A percentile compares a stretch with the other conserved stretches of the same genome.
phyloP scores from a whole-genome alignment of 2,329 filamentous ascomycete genomes.

The Colletotrichum chrysophilum region DNA sequence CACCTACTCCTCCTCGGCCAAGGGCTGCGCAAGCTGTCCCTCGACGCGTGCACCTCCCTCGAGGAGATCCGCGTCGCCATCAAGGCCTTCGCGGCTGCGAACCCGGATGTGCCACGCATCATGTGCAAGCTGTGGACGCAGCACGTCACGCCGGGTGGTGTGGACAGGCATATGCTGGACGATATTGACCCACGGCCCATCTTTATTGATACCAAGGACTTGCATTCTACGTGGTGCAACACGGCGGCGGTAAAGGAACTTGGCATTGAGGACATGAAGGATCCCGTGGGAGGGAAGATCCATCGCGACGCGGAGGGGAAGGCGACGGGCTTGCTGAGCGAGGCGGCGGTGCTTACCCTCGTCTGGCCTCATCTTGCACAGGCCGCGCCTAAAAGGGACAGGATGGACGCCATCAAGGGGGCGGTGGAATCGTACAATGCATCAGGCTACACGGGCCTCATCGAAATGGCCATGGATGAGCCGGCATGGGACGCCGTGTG shows the following conservation, averaged over 20 bases:
- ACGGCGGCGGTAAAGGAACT: slow-evolving; percentile 55
- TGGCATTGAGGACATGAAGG: slow-evolving; percentile 46
- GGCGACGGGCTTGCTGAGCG: slow-evolving; percentile 55
- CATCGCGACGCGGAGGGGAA: slow-evolving; percentile 53
- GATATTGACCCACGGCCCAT: slow-evolving; percentile 60
- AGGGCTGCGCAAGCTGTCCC: slow-evolving; percentile 53
- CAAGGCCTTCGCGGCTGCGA: slow-evolving; percentile 46
- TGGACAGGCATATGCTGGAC: slow-evolving; percentile 53
- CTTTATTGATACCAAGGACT: slow-evolving; percentile 61
- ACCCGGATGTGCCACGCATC: slow-evolving; percentile 54
- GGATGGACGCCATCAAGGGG: slow-evolving; percentile 50
- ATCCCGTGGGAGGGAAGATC: slow-evolving; percentile 57
- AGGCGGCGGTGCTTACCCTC: slow-evolving; percentile 56
- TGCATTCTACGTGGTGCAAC: slow-evolving; percentile 64
- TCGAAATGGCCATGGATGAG: slow-evolving; percentile 69
- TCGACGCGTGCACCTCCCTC: slow-evolving; percentile 52
- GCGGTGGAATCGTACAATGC: slow-evolving; percentile 56
- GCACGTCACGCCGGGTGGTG: slow-evolving; percentile 49
- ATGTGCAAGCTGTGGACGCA: slow-evolving; percentile 63
- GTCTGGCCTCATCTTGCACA: slow-evolving; percentile 61
- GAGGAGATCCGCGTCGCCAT: slow-evolving; percentile 55
- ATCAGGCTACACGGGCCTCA: slow-evolving; percentile 59
- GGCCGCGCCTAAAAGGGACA: slow-evolving; percentile 52
- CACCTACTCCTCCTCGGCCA: slow-evolving; percentile 61
- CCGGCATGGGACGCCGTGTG: slow-evolving; percentile 57